These are phyloP conservation scores for Mucor piriformis DNA, from an alignment of 371 early-diverging fungal species.

Conservation along the genomic window DNA sequence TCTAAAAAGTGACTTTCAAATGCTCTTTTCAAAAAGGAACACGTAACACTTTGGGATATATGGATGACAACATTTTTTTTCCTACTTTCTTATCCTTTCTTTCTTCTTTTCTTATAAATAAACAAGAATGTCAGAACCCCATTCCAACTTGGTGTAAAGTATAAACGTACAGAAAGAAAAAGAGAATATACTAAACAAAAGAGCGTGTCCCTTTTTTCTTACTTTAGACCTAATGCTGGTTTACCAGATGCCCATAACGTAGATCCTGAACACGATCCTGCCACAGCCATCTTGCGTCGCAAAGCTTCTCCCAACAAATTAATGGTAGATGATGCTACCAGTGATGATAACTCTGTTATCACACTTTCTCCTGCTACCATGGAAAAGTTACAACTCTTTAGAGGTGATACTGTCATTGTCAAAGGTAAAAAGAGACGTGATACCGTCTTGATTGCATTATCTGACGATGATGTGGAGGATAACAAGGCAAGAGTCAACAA, in stretches of 20 bases:
- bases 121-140: not conserved
- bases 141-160: not conserved
- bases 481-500: conserved; percentile 94
- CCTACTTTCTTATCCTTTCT: not conserved
- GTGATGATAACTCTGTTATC: conserved; percentile 96
- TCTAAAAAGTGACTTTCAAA: no score
- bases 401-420: conserved; percentile 93
- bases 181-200: not conserved
- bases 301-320: conserved; percentile 96
- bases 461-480: conserved; percentile 90
- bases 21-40: not conserved
- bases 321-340: conserved; percentile 94
- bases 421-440: conserved; percentile 99
- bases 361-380: conserved; percentile 88
- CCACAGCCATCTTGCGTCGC: conserved; percentile 93
- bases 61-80: not conserved
- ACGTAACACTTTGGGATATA: not conserved
- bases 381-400: conserved; percentile 90
- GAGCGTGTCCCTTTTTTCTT: not conserved
- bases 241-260: conserved; percentile 32
- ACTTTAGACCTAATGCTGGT: conserved; percentile 50
- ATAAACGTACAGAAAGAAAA: no score
- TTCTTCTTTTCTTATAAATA: not conserved
- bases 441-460: conserved; percentile 92
- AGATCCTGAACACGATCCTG: conserved; percentile 76